Evolutionary conservation across 371 early-diverging fungal species (phyloP).

Genomic region (Cokeromyces recurvatus): DNA sequence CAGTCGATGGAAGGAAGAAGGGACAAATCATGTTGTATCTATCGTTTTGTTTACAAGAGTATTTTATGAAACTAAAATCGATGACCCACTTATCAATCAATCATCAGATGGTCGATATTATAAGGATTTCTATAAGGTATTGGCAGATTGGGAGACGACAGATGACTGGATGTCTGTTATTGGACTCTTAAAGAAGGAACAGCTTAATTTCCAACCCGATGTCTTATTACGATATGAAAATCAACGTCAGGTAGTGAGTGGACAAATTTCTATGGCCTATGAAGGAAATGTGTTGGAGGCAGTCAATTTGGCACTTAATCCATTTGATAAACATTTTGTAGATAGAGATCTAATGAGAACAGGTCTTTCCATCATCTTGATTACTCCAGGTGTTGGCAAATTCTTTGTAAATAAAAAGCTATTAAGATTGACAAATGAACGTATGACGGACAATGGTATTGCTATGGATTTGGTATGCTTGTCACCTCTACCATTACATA

Average conservation of each 20-base stretch:
- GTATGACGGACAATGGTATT: constrained; percentile 93
- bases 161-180: constrained; percentile 83
- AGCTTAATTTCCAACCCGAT: constrained; percentile 73
- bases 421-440: constrained; percentile 86
- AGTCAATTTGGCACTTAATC: constrained; percentile 91
- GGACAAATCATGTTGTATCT: constrained; percentile 94
- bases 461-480: constrained; percentile 92
- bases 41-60: constrained; percentile 91
- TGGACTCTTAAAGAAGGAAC: constrained; percentile 74
- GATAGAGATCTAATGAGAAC: constrained; percentile 91
- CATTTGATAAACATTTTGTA: constrained; percentile 89
- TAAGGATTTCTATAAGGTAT: constrained; percentile 93
- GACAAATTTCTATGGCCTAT: constrained; percentile 69
- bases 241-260: constrained; percentile 51
- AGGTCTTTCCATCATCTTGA: constrained; percentile 86
- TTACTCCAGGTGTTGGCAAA: constrained; percentile 87
- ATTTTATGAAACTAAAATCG: constrained; percentile 56
- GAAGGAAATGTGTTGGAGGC: constrained; percentile 95
- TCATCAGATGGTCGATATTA: constrained; percentile 60
- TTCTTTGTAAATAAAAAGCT: constrained; percentile 83
- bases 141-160: constrained; percentile 89
- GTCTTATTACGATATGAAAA: constrained; percentile 62
- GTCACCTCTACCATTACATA: constrained; percentile 81
- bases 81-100: constrained; percentile 46
- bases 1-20: constrained; percentile 75